Base-by-base conservation (phyloP, 768 basidiomycete species). In the Tricholoma bakamatsutake region DNA sequence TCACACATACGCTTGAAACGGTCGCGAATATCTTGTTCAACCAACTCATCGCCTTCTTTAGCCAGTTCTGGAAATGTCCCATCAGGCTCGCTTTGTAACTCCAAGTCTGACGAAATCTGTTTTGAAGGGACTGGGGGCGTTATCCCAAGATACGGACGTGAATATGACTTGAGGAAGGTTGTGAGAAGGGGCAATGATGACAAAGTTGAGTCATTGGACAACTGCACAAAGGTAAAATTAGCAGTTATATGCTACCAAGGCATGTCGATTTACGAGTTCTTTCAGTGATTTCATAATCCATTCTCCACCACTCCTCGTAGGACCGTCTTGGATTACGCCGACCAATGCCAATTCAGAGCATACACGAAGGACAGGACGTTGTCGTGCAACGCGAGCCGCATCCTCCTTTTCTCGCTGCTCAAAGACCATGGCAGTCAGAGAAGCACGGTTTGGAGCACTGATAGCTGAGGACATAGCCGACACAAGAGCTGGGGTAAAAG, bases 361-460 rank as follows among this genome's bases (percentile, higher is more conserved):
- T 17, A 98, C 84, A 43, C 95, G 81, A 55, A 98, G 72, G 31
- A 94, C 74, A 2, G 92, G 91, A 18, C 97, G 80, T 68, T 98
- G 94, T 48, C 88, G 85, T 5, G 81, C 63, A 27, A 99, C 73
- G 24, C 97, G 80, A 8, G 83, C 73, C 49, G 81, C 74, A 60
- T 98, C 95, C 59, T 99, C 97, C 71, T 93, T 96, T 66, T 99
- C 97, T 48, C 87, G 83, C 62, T 93, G 94, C 64, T 93, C 93
- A 0, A 78, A 76, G 2, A 80, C 72, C 47, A 91, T 67, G 5
- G 76, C 68, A n/a, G 82, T 72, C 3, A 90, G 71, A 0, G 80
- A 64, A 5, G 80, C 72, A 50, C 81, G 77, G 11, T 83, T 74
- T 1, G 90, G 84, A 4, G 87, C 73, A 7, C 79, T 76, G 47